Conservation (phyloP, 768 basidiomycete genomes). For the Termitomyces titanicus region DNA sequence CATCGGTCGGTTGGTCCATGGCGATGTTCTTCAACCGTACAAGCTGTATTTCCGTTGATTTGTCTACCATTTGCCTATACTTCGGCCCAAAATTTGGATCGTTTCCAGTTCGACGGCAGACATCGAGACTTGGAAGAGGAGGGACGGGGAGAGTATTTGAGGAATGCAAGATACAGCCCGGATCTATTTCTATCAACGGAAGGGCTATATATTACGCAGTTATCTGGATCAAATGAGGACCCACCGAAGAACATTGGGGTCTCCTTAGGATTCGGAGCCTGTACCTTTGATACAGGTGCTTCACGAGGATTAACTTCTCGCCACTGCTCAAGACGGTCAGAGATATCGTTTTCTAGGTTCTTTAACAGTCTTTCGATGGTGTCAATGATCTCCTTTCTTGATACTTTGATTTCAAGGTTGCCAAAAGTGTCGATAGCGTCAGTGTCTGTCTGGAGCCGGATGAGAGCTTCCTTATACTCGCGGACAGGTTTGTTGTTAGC, state of each 20-base stretch:
- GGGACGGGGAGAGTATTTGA: not conserved
- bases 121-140: not conserved
- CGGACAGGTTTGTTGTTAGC: not conserved
- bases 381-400: not conserved
- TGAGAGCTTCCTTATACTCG: not conserved
- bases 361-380: not conserved
- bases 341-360: not conserved
- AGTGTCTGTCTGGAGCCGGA: not conserved
- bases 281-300: not conserved
- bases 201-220: not conserved
- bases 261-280: not conserved
- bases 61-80: not conserved
- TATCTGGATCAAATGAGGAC: not conserved
- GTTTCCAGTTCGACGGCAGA: not conserved
- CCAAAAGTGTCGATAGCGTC: not conserved
- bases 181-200: not conserved
- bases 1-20: not conserved
- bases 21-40: not conserved
- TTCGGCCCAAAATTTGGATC: not conserved
- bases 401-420: not conserved
- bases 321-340: not conserved
- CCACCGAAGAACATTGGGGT: not conserved
- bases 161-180: not conserved
- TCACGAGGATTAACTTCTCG: not conserved
- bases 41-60: not conserved